These are phyloP conservation scores for Colletotrichum sp. DNA, from an alignment of 2,329 filamentous ascomycete genomes.

Conservation along the genomic window DNA sequence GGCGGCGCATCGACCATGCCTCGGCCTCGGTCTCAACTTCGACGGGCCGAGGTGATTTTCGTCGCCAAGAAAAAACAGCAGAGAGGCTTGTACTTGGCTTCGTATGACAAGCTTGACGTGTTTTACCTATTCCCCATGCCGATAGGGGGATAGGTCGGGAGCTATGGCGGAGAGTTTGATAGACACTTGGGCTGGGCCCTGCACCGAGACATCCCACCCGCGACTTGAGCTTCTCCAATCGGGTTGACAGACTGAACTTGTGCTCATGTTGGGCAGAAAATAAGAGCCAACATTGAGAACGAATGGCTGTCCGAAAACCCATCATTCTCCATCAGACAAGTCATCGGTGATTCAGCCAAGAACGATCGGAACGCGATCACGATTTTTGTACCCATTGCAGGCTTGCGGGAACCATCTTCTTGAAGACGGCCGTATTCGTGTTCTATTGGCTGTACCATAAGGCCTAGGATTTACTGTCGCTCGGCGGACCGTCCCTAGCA, in stretches of 20 bases:
- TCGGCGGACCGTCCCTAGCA: background rate
- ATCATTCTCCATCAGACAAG: background rate
- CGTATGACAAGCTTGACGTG: background rate
- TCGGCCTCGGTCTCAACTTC: background rate
- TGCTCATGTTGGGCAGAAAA: background rate
- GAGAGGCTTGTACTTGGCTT: background rate
- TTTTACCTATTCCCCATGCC: background rate
- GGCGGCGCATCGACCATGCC: background rate
- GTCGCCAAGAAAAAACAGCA: background rate
- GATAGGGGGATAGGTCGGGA: background rate
- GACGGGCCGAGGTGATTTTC: background rate
- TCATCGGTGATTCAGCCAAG: background rate
- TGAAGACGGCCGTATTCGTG: background rate
- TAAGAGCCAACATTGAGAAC: too few relatives aligned
- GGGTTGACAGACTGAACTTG: background rate
- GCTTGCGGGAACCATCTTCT: background rate
- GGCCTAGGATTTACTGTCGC: background rate
- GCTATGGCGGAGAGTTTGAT: background rate
- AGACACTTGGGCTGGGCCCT: background rate
- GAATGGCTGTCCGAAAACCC: background rate
- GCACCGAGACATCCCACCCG: background rate
- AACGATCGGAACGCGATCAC: background rate
- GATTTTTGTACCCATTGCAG: background rate
- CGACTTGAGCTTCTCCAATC: background rate
- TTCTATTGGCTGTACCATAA: background rate